phyloP scores from a whole-genome alignment of 208 protist genomes.

The Acanthamoeba healyi region DNA sequence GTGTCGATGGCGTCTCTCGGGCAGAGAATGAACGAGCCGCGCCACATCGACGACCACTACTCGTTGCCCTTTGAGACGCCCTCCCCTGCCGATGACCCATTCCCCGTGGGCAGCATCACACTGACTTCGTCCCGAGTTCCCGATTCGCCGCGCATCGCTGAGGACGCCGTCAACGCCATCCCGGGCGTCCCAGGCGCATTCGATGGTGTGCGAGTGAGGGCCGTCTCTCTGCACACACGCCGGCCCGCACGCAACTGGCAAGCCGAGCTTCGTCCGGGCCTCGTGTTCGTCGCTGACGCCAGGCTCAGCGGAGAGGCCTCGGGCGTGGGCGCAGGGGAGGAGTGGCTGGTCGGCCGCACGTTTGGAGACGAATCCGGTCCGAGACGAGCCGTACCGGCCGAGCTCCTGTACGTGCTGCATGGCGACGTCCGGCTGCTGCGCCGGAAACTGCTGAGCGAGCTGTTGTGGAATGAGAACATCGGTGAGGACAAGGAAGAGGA shows the following conservation, averaged over 20 bases:
- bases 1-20: neutral
- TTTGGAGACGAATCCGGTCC: neutral
- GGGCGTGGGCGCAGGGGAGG: neutral
- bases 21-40: neutral
- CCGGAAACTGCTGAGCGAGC: neutral
- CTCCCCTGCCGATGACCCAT: neutral
- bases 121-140: neutral
- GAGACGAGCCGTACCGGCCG: neutral
- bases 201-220: neutral
- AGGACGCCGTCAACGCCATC: neutral
- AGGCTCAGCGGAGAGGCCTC: neutral
- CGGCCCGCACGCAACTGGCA: neutral
- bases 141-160: neutral
- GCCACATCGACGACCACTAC: neutral
- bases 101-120: neutral
- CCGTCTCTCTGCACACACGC: neutral
- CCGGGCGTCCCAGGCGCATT: neutral
- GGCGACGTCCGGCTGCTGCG: neutral
- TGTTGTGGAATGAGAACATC: neutral
- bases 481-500: neutral
- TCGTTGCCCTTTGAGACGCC: neutral
- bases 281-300: neutral
- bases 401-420: neutral
- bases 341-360: conserved; percentile 10
- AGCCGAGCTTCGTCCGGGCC: conserved; percentile 11